A percentile compares a stretch with the other conserved stretches of the same genome.
Evolutionary conservation across 805 yeast species (phyloP).

Genomic region (Candida tallmaniae): DNA sequence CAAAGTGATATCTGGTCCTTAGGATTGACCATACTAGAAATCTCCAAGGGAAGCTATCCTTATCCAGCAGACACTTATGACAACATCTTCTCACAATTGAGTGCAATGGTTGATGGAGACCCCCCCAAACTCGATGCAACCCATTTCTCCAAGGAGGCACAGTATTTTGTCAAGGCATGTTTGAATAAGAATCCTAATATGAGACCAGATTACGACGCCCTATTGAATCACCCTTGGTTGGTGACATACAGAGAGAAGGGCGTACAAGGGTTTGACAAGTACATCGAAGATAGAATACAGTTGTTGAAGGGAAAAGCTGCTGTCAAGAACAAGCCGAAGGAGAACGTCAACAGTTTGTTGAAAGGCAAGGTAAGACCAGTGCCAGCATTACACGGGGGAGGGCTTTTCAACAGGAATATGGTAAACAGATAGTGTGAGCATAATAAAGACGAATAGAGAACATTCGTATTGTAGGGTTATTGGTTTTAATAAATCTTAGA

Average conservation of each 20-base stretch:
- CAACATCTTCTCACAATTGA: conserved; percentile 85
- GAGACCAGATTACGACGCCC: conserved; percentile 75
- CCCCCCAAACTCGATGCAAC: conserved; percentile 76
- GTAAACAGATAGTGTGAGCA: too few species aligned
- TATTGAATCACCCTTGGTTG: conserved; percentile 85
- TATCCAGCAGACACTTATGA: conserved; percentile 92
- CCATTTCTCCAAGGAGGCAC: conserved; percentile 69
- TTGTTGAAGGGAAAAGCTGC: conserved; percentile 12
- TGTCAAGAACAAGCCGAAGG: conserved; percentile 18
- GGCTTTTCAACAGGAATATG: conserved; percentile 13
- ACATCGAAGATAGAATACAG: conserved; percentile 19
- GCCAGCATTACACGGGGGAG: conserved; percentile 41
- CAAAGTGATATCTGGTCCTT: conserved; percentile 96
- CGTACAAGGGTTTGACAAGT: conserved; percentile 7
- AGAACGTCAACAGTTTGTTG: conserved; percentile 36
- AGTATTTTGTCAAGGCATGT: conserved; percentile 72
- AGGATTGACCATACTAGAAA: conserved; percentile 84
- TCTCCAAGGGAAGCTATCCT: conserved; percentile 91
- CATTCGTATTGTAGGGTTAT: too few species aligned
- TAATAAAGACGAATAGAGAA: too few species aligned
- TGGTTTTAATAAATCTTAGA: too few species aligned
- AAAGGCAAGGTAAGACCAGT: conserved; percentile 39
- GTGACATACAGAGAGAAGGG: conserved; percentile 34
- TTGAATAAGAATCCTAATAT: conserved; percentile 74
- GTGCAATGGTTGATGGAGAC: conserved; percentile 95